Evolutionary conservation across 305 asterid genomes (phyloP), one percentile per base, ranked within the genome.

Genomic region (Nicotiana rustica): DNA sequence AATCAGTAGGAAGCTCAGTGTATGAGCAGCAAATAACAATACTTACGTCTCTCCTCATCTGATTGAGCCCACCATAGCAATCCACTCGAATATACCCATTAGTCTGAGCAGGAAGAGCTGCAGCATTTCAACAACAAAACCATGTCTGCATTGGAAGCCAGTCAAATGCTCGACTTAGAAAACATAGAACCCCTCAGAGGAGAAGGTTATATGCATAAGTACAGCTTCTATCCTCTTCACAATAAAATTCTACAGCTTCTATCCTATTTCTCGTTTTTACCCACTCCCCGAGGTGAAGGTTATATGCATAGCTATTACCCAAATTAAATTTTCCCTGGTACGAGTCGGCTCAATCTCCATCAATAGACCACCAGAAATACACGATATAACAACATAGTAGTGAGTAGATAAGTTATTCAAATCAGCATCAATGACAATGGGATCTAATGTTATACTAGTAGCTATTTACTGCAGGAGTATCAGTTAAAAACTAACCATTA

Each of bases 21-120:
- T 55, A 55, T 9, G 49, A 52, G 12, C 44, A 52, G 47, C 29
- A 12, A 44, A 52, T 6, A 69, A 81, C 56, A 76, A 82, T 64
- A 92, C 98, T 91, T 81, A 96, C 99, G 86, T 96, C 99, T 90
- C 98, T 92, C 89, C 98, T 95, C 99, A 95, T 93, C 92, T 97
- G 98, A 89, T 97, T 97, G 87, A 97, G 98, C 80, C 99, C 99
- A 84, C 99, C 99, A 85, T 92, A 97, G 91, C 99, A 97, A 91
- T 97, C 98, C 84, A 97, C 94, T 70, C 99, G 94, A 85, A 97
- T 84, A 82, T 95, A 97, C 66, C 99, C 99, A 87, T 95, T 97
- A 83, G 86, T 90, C 87, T 90, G 88, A 83, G 89, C 94, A 86
- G 95, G 92, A 85, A 92, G 91, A 89, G 92, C 99, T 96, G 98